Conservation (phyloP, 129 eudicot genomes). For the Heracleum sosnowskyi region DNA sequence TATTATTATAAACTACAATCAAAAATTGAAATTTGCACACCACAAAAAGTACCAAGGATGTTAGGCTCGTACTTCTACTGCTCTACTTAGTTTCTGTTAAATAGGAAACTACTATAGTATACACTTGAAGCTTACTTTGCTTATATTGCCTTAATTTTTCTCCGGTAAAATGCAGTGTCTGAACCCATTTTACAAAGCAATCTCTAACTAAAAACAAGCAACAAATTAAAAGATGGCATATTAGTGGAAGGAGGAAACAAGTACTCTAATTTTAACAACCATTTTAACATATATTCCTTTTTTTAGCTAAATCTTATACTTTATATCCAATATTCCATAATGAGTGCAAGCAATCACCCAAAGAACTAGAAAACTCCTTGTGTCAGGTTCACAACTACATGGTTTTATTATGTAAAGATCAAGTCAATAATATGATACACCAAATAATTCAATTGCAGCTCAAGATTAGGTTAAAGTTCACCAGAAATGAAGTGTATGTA, state of each 20-base stretch:
- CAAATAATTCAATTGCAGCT: background rate
- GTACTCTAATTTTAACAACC: background rate
- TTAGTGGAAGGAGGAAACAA: background rate
- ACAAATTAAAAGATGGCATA: background rate
- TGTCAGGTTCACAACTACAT: background rate
- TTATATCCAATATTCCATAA: background rate
- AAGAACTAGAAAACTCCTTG: background rate
- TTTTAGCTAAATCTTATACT: background rate
- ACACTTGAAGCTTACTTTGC: background rate
- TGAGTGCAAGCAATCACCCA: background rate
- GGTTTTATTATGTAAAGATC: background rate
- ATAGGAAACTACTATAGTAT: background rate
- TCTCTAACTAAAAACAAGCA: background rate
- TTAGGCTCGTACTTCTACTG: background rate
- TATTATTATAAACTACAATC: too few species aligned
- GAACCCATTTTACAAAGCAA: background rate
- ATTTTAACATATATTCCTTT: too few species aligned
- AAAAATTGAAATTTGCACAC: background rate
- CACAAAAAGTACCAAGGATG: background rate
- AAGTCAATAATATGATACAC: background rate
- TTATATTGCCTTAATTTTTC: background rate
- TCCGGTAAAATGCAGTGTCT: background rate
- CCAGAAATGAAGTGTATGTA: background rate
- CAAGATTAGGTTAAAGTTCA: background rate
- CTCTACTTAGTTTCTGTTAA: background rate